These are phyloP conservation scores for Penicillium riverlandense DNA, from an alignment of 495 filamentous ascomycete genomes.

Conservation along the genomic window DNA sequence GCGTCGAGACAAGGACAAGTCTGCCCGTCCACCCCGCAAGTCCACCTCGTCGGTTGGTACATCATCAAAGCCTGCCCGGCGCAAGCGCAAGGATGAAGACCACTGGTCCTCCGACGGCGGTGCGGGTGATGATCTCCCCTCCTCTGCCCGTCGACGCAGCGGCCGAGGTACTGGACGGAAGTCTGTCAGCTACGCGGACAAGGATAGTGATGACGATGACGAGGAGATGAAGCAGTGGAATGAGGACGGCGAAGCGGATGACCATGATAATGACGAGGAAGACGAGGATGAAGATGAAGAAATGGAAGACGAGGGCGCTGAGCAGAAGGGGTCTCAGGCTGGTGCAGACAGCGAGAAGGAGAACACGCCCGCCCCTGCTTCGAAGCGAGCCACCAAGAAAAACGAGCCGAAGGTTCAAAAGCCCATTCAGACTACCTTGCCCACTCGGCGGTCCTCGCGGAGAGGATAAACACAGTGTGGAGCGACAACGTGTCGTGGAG, in stretches of 20 bases:
- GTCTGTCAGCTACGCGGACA: conserved; percentile 47
- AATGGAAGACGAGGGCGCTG: conserved; percentile 14
- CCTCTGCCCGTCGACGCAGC: conserved; percentile 32
- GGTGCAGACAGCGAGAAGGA: conserved; percentile 15
- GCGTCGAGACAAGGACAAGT: conserved; percentile 28
- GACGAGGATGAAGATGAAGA: conserved; percentile 18
- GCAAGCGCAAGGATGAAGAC: conserved; percentile 37
- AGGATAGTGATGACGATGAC: conserved; percentile 48
- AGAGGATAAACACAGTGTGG: conserved; percentile 17
- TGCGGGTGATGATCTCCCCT: conserved; percentile 10
- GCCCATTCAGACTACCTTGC: conserved; percentile 19
- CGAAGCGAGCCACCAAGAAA: conserved; percentile 14
- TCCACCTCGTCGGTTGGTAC: conserved; percentile 21
- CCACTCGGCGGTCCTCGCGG: conserved; percentile 35
- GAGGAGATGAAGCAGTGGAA: conserved; percentile 43
- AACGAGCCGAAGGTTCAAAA: conserved; percentile 12
- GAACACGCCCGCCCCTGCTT: conserved; percentile 15
- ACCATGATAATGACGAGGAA: conserved; percentile 16
- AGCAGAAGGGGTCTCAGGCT: conserved; percentile 16
- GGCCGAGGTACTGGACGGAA: conserved; percentile 25
- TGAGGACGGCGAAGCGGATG: conserved; percentile 8
- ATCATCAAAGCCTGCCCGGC: conserved; percentile 35
- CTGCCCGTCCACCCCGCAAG: conserved; percentile 30
- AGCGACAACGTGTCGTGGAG: too few relatives aligned
- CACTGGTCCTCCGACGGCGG: conserved; percentile 37